Conservation (phyloP, 768 basidiomycete genomes). For the Strobilomyces dryophilus region DNA sequence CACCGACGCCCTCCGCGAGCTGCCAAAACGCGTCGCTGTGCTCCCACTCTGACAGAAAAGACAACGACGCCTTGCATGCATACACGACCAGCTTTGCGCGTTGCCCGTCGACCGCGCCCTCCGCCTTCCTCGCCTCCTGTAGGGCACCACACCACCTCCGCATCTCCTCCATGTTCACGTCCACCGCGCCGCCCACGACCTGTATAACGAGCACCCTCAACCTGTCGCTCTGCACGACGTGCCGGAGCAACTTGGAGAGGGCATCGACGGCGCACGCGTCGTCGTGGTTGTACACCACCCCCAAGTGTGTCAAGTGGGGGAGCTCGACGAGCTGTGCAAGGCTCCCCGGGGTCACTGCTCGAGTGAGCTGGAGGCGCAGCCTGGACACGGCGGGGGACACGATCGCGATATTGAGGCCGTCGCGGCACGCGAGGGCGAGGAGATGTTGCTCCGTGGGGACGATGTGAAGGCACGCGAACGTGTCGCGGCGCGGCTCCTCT, state of each 20-base stretch:
- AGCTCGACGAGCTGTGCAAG: slow-evolving; percentile 11
- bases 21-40: slow-evolving; percentile 11
- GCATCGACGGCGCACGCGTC: neutral
- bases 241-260: slow-evolving; percentile 2
- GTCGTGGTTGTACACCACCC: slow-evolving; percentile 7
- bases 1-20: neutral
- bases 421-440: slow-evolving; percentile 31
- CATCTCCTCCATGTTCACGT: slow-evolving; percentile 7
- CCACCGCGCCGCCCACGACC: slow-evolving; percentile 2
- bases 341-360: slow-evolving; percentile 3
- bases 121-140: neutral
- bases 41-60: slow-evolving; percentile 9
- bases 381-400: slow-evolving; percentile 30
- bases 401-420: slow-evolving; percentile 30
- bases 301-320: slow-evolving; percentile 14
- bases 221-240: slow-evolving; percentile 3
- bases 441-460: slow-evolving; percentile 32
- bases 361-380: slow-evolving; percentile 31
- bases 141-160: slow-evolving; percentile 5
- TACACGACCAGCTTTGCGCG: neutral
- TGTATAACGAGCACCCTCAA: slow-evolving; percentile 8
- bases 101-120: neutral
- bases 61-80: neutral
- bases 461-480: neutral
- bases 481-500: neutral